These are phyloP conservation scores for Neurospora cerealis DNA, from an alignment of 495 filamentous ascomycete genomes.

Conservation along the genomic window DNA sequence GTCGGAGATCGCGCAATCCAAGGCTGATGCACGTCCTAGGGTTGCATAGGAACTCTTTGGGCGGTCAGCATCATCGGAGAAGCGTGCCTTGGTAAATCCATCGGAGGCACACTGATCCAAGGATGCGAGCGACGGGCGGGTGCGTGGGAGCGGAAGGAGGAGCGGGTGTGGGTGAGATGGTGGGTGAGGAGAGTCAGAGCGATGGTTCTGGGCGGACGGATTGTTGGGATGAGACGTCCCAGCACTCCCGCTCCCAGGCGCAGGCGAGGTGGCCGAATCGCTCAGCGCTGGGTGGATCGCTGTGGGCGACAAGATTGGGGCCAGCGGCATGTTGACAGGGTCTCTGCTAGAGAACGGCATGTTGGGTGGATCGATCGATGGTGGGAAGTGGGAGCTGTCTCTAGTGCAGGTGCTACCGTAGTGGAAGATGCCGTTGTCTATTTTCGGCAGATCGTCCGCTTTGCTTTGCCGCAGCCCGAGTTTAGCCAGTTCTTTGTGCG, in stretches of 20 bases:
- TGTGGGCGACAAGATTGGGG: conserved; percentile 27
- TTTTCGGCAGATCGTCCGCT: background rate
- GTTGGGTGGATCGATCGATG: conserved; percentile 12
- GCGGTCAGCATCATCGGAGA: conserved; percentile 10
- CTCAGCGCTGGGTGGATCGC: conserved; percentile 31
- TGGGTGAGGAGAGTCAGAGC: background rate
- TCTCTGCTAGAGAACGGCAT: conserved; percentile 4
- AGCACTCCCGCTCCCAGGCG: background rate
- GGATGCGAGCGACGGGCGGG: background rate
- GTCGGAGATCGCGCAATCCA: conserved; percentile 2
- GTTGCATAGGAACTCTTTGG: conserved; percentile 14
- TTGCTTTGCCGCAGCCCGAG: background rate
- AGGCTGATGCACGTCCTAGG: conserved; percentile 1
- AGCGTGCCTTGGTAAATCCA: conserved; percentile 14
- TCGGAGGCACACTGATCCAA: conserved; percentile 5
- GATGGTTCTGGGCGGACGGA: background rate
- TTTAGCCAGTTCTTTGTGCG: background rate
- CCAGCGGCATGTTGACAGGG: conserved; percentile 19
- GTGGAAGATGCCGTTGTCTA: background rate
- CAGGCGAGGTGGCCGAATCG: conserved; percentile 5
- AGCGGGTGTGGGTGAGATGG: conserved; percentile 5
- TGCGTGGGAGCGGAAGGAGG: conserved; percentile 9
- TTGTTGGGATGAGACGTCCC: background rate
- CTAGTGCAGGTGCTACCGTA: conserved; percentile 20
- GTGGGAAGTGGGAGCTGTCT: conserved; percentile 12